Conservation (phyloP, 768 basidiomycete genomes). For the Podaxis sp. region DNA sequence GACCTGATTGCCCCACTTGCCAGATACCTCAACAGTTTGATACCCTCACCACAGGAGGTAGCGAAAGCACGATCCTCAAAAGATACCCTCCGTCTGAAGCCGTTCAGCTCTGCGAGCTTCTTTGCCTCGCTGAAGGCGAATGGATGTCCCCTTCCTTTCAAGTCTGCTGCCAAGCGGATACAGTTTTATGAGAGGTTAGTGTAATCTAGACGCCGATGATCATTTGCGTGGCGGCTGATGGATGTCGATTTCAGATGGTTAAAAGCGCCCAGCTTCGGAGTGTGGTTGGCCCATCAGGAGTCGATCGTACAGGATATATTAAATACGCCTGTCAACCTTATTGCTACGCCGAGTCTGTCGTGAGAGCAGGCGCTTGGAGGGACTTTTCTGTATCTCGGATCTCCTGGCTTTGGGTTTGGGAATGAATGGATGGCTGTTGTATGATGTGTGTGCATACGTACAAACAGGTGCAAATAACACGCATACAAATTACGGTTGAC, state of each 20-base stretch:
- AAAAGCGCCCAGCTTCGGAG: constrained; percentile 71
- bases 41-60: constrained; percentile 66
- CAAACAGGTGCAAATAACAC: constrained; percentile 13
- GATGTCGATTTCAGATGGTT: constrained; percentile 48
- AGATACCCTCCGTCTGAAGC: constrained; percentile 49
- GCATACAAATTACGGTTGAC: constrained; percentile 9
- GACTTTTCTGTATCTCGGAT: neutral
- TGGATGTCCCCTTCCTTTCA: constrained; percentile 75
- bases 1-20: constrained; percentile 87
- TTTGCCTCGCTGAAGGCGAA: constrained; percentile 69
- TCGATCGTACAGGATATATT: constrained; percentile 62
- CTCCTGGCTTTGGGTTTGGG: neutral
- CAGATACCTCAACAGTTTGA: constrained; percentile 86
- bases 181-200: constrained; percentile 67
- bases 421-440: neutral
- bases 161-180: constrained; percentile 55
- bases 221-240: neutral
- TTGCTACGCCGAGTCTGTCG: constrained; percentile 7
- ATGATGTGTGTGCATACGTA: constrained; percentile 5
- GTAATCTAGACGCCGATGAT: neutral
- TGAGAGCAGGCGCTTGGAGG: constrained; percentile 4
- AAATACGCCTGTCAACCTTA: constrained; percentile 20
- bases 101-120: constrained; percentile 70
- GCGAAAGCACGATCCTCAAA: constrained; percentile 28
- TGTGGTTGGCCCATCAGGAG: constrained; percentile 80